Base-by-base conservation (phyloP, 495 filamentous ascomycete genomes). In the Acidomyces sp. region DNA sequence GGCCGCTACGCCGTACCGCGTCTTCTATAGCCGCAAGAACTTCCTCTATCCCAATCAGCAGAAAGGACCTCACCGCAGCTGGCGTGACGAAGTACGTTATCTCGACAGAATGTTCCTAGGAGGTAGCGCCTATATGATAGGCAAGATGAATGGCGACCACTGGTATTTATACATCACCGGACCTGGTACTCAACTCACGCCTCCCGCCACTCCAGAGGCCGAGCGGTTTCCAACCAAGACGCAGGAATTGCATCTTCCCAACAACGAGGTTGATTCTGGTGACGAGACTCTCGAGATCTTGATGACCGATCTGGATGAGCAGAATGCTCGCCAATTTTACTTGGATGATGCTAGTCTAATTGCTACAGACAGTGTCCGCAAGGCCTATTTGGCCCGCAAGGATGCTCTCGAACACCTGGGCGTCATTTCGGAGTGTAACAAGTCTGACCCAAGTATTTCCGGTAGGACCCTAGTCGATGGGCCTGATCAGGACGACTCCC, bases 11-110 rank as follows among this genome's bases (percentile, higher is more conserved):
- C 90, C 92, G 2, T 90, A 94, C 56, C 79, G 92, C 18, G 85
- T 99, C 33, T 99, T 99, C 66, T 99, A 99, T 62, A 95, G 88
- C 55, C 77, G 92, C 42, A 96, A 96, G 76, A 96, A 94, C 62
- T 99, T 92, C 53, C 68, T 96, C 39, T 96, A 90, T 62, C 92
- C 92, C 2, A 83, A 95, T 53, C 83, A 85, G 59, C 92, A 99
- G 63, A 80, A 68, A 15, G 86, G 87, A 24, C 92, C 92, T 34
- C 92, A 99, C 58, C 80, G 85, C 42, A 96, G 86, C 74, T 99
- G 92, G 92, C 78, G 84, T 49, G 77, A 95, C 52, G 92, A 99
- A 57, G 92, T 99, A 48, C 77, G 75, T 40, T 90, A 74, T 46
- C 69, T 99, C 44, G 92, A 99, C 63, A 74, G 76, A 52, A 79